Evolutionary conservation across 768 basidiomycete species (phyloP), one percentile per base, ranked within the genome.

Genomic region (Kwoniella bestiolae): DNA sequence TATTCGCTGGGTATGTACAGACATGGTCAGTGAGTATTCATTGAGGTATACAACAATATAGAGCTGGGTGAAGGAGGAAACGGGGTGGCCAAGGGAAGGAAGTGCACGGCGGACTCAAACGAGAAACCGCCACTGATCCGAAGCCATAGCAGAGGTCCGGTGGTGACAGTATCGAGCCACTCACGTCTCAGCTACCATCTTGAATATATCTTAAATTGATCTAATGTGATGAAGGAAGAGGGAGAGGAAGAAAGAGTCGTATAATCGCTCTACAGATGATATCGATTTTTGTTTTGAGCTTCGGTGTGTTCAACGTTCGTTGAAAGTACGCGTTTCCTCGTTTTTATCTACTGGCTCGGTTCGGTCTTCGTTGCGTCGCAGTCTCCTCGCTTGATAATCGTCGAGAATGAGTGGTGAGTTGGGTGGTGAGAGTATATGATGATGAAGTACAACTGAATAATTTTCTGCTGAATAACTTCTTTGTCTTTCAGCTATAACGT

Each of bases 141-240:
- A n/a, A n/a, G n/a, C n/a, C n/a, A n/a, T n/a, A n/a, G n/a, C n/a
- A n/a, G n/a, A n/a, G n/a, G n/a, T n/a, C n/a, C n/a, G n/a, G n/a
- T n/a, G n/a, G n/a, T n/a, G n/a, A n/a, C n/a, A 25, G 51, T 32
- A 52, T 6, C 34, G 14, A 12, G 38, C 11, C 11, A 73, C 74
- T 69, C 63, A 75, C 74, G 73, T 77, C 41, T 80, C 77, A 34
- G 61, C 70, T 47, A 75, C 77, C 78, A 79, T 81, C 3, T 51
- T 75, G 44, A 7, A 38, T 23, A 34, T 47, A 28, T 45, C 31
- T n/a, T 63, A n/a, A n/a, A n/a, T n/a, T n/a, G n/a, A n/a, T n/a
- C n/a, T n/a, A n/a, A n/a, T n/a, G n/a, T n/a, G n/a, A n/a, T n/a
- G n/a, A n/a, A n/a, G n/a, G n/a, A 12, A 18, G n/a, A 53, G 23